Evolutionary conservation across 108 stramenopile species (phyloP).

Genomic region (Fragilaria radians): DNA sequence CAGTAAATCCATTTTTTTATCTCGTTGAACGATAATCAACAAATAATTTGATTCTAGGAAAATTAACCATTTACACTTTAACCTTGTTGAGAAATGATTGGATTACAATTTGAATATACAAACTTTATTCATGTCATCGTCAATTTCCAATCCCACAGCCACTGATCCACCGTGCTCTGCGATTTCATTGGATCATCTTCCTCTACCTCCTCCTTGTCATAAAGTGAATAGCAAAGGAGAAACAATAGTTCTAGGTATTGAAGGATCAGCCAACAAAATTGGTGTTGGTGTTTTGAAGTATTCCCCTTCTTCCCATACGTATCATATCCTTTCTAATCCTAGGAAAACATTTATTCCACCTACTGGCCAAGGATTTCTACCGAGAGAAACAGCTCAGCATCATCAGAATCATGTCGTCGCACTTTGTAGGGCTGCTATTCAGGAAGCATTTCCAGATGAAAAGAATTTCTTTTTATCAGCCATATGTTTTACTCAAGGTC

Average conservation of each 20-base stretch:
- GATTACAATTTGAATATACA: too few species aligned
- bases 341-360: slow-evolving; percentile 96
- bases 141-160: slow-evolving; percentile 25
- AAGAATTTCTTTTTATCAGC: slow-evolving; percentile 36
- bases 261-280: slow-evolving; percentile 98
- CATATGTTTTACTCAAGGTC: slow-evolving; percentile 90
- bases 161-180: slow-evolving; percentile 39
- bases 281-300: slow-evolving; percentile 93
- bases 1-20: too few species aligned
- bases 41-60: too few species aligned
- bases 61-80: too few species aligned
- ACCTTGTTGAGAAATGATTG: too few species aligned
- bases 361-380: slow-evolving; percentile 94
- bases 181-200: slow-evolving; percentile 36
- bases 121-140: not conserved
- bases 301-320: slow-evolving; percentile 43
- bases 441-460: slow-evolving; percentile 69
- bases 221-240: slow-evolving; percentile 26
- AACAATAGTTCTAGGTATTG: slow-evolving; percentile 90
- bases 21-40: too few species aligned
- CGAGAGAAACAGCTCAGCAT: slow-evolving; percentile 95
- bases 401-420: slow-evolving; percentile 94
- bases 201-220: slow-evolving; percentile 27
- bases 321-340: slow-evolving; percentile 92
- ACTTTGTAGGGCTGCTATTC: slow-evolving; percentile 82